Evolutionary conservation across 108 stramenopile species (phyloP).

Genomic region (Conticribra guillardii): DNA sequence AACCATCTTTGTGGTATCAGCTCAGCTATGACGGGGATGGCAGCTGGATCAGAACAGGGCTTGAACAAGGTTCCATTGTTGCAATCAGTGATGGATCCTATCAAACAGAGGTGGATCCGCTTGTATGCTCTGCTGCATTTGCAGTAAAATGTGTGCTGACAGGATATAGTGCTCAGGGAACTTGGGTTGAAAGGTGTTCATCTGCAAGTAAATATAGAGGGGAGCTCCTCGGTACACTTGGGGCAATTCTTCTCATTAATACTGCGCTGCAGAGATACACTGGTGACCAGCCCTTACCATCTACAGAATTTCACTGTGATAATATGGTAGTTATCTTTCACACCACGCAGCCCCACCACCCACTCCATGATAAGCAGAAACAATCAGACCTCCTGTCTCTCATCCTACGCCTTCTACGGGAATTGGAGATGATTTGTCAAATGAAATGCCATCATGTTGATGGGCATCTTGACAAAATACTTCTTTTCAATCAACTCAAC

Average conservation of each 20-base stretch:
- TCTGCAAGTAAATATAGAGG: conserved; percentile 9
- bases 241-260: background rate
- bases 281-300: background rate
- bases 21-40: conserved; percentile 34
- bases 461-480: conserved; percentile 5
- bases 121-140: conserved; percentile 1
- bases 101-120: background rate
- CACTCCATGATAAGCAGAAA: background rate
- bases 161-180: background rate
- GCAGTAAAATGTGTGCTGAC: background rate
- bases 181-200: background rate
- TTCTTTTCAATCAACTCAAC: no score
- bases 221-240: background rate
- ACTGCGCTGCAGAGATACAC: background rate
- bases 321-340: conserved; percentile 7
- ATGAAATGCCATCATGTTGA: conserved; percentile 5
- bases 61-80: background rate
- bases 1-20: no score
- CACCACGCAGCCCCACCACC: background rate
- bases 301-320: conserved; percentile 4
- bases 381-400: conserved; percentile 4
- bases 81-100: conserved; percentile 12
- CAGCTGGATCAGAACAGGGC: background rate
- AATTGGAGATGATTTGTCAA: background rate
- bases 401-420: background rate